Base-by-base conservation (phyloP, 1,284 basidiomycete species). In the Fomitopsis pinicola region DNA sequence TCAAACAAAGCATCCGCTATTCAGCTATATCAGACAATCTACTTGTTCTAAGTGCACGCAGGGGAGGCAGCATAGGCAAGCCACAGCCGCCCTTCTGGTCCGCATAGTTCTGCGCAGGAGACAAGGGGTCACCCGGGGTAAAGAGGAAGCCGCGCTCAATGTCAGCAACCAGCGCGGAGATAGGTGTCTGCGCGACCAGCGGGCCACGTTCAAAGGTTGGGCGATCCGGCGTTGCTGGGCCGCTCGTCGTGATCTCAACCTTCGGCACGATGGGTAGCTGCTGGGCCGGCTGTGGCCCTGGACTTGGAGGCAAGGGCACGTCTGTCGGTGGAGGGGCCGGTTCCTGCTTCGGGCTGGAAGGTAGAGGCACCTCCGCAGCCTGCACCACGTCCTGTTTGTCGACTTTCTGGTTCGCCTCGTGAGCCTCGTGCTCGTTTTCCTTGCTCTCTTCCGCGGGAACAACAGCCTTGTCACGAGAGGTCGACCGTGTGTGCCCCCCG, bases 81-180 rank as follows among this genome's bases (percentile, higher is more conserved):
- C 17, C 36, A 5, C 10, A 7, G 7, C 35, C 35, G 35, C 33
- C 7, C 19, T 17, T 38, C 17, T 53, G 52, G 10, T 53, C 52
- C 8, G 52, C 52, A 53, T 53, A 53, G 33, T 6, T 17, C 17
- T 38, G 33, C 10, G 36, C 44, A 7, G 67, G 64, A 33, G 65
- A 58, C 5, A 67, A 58, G 9, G 64, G 62, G 19, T 57, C 57
- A 9, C 55, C 42, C 35, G 67, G 67, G 7, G 86, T 85, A 66
- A 83, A 82, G 35, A 87, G 71, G 71, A 91, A 91, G 15, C 87
- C 88, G 28, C 78, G 81, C 66, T 90, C 81, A 62, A 91, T 91
- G 3, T 86, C 87, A 38, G 80, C 79, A 42, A 91, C 77, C 42
- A 91, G 78, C 7, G 82, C 77, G 2, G 89, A 88, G 58, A 91